Evolutionary conservation across 1,139 yeast genomes (phyloP).

Genomic region (Candida dubliniensis): DNA sequence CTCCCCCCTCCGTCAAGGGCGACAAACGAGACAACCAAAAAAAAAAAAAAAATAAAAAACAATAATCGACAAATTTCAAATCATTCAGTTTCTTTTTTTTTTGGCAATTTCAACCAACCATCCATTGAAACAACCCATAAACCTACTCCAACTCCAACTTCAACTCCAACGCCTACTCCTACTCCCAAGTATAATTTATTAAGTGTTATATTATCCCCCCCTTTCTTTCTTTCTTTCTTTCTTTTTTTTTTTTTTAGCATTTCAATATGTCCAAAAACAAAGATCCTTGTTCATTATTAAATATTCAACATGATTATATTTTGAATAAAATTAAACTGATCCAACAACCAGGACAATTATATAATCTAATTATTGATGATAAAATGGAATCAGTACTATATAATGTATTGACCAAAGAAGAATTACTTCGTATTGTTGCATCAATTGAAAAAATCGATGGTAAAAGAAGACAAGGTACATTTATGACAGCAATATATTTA

Average conservation of each 20-base stretch:
- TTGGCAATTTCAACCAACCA: too few species aligned
- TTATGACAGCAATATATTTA: slow-evolving; percentile 44
- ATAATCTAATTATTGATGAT: slow-evolving; percentile 41
- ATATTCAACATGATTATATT: slow-evolving; percentile 38
- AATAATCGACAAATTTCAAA: too few species aligned
- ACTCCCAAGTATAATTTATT: too few species aligned
- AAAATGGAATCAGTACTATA: slow-evolving; percentile 36
- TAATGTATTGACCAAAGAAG: slow-evolving; percentile 38
- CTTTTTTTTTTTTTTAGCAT: background rate
- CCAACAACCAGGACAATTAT: slow-evolving; percentile 35
- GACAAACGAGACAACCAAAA: too few species aligned
- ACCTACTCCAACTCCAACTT: too few species aligned
- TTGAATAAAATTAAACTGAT: slow-evolving; percentile 35
- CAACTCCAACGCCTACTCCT: too few species aligned
- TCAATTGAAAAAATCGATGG: slow-evolving; percentile 42
- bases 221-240: too few species aligned
- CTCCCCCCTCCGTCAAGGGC: too few species aligned
- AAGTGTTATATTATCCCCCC: too few species aligned
- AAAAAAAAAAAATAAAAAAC: too few species aligned
- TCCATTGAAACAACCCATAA: too few species aligned
- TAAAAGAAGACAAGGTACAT: slow-evolving; percentile 35
- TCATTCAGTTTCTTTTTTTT: too few species aligned
- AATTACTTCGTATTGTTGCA: slow-evolving; percentile 41
- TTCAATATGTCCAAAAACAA: slow-evolving; percentile 18
- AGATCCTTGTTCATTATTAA: slow-evolving; percentile 36